These are phyloP conservation scores for Protostelium mycophagum DNA, from an alignment of 78 protist genomes.

Conservation along the genomic window DNA sequence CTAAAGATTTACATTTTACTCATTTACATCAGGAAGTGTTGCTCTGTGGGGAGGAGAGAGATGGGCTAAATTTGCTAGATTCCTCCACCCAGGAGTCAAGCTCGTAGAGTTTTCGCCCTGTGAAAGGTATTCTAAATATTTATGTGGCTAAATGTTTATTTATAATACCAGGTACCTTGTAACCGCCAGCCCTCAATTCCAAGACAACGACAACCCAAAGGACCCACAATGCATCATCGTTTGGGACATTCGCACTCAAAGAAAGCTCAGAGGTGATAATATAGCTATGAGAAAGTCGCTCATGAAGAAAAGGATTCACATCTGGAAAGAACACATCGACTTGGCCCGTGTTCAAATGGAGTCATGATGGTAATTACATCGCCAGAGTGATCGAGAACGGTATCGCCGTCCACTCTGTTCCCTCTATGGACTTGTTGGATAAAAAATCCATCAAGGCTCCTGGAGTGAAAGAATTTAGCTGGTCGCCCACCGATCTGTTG, in stretches of 20 bases:
- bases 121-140: neutral
- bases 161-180: conserved; percentile 63
- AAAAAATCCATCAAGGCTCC: conserved; percentile 33
- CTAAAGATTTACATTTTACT: no score
- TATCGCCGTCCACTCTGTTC: conserved; percentile 50
- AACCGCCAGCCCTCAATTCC: conserved; percentile 43
- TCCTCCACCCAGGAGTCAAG: conserved; percentile 72
- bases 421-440: conserved; percentile 49
- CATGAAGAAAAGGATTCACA: conserved; percentile 16
- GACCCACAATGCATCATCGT: conserved; percentile 52
- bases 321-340: conserved; percentile 19
- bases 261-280: conserved; percentile 3
- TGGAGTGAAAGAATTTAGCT: conserved; percentile 50
- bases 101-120: conserved; percentile 80
- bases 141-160: neutral
- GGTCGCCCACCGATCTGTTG: conserved; percentile 82
- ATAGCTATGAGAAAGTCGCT: neutral
- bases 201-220: conserved; percentile 24
- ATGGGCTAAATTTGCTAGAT: conserved; percentile 28
- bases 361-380: conserved; percentile 72
- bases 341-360: conserved; percentile 87
- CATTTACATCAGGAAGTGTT: conserved; percentile 56
- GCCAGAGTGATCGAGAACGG: conserved; percentile 53
- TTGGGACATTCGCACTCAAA: conserved; percentile 71
- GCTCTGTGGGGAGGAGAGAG: conserved; percentile 78